Evolutionary conservation across 441 rosid genomes (phyloP).

Genomic region (Pelargonium hybrid): DNA sequence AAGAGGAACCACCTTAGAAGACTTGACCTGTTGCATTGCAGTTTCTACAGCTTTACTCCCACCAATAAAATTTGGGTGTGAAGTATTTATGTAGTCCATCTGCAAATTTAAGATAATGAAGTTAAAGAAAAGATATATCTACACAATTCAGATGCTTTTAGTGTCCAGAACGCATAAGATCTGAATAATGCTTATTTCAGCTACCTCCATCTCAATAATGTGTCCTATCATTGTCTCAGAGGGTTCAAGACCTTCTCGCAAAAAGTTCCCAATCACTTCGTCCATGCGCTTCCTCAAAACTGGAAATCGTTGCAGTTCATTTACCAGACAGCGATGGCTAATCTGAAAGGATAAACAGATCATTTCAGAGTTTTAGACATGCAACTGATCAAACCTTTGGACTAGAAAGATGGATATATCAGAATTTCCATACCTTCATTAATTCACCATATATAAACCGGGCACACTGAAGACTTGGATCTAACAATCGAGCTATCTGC

Average conservation of each 20-base stretch:
- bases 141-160: constrained; percentile 11
- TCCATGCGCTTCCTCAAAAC: constrained; percentile 80
- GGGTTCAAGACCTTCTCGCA: constrained; percentile 87
- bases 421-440: constrained; percentile 43
- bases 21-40: constrained; percentile 58
- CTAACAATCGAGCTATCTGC: constrained; percentile 82
- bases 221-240: constrained; percentile 87
- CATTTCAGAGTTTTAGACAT: constrained; percentile 3
- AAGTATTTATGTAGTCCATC: constrained; percentile 96
- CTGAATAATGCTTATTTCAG: neutral
- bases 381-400: neutral
- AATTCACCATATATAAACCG: constrained; percentile 89
- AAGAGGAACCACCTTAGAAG: constrained; percentile 39
- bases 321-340: constrained; percentile 71
- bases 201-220: constrained; percentile 92
- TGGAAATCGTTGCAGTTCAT: constrained; percentile 76
- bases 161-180: neutral
- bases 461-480: constrained; percentile 93
- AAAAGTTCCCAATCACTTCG: constrained; percentile 77
- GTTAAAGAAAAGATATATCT: neutral
- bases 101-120: constrained; percentile 23
- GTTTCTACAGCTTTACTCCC: constrained; percentile 85
- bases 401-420: neutral
- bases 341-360: constrained; percentile 40
- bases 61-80: constrained; percentile 86